A percentile compares a stretch with the other conserved stretches of the same genome.
Conservation (phyloP, 257 asterid species). For the Datura wrightii region DNA sequence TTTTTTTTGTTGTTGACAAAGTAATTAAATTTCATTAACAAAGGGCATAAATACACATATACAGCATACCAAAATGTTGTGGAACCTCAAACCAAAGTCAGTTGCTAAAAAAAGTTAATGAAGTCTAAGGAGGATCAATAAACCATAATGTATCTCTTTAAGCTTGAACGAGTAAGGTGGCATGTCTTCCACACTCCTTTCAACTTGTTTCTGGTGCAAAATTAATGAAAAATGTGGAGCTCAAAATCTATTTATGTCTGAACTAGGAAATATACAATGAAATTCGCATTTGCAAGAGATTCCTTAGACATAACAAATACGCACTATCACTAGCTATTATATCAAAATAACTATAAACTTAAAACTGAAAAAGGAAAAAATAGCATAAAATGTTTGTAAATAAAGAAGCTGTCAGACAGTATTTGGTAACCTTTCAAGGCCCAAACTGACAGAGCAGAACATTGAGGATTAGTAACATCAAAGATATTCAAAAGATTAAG, state of each 20-base stretch:
- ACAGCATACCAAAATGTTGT: neutral
- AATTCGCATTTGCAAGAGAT: neutral
- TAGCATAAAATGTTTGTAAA: neutral
- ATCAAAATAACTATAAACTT: neutral
- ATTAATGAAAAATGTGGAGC: neutral
- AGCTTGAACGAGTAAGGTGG: neutral
- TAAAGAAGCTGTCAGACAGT: neutral
- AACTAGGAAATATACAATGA: slow-evolving; percentile 2
- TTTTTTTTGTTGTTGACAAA: neutral
- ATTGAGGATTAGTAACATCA: neutral
- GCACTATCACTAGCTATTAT: neutral
- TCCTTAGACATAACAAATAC: neutral
- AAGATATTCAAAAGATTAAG: neutral
- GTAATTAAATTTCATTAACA: neutral
- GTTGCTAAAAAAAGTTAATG: neutral
- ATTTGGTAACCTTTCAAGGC: slow-evolving; percentile 6
- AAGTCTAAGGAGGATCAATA: neutral
- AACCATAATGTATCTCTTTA: neutral
- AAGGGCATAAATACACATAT: neutral
- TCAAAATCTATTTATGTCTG: neutral
- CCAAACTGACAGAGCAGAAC: neutral
- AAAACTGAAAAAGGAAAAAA: neutral
- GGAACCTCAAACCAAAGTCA: slow-evolving; percentile 14
- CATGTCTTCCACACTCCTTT: neutral
- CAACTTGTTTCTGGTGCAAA: slow-evolving; percentile 17